Evolutionary conservation across 2,329 filamentous ascomycete species (phyloP), one percentile per base, ranked within the genome.

Genomic region (Diatrype stigma): DNA sequence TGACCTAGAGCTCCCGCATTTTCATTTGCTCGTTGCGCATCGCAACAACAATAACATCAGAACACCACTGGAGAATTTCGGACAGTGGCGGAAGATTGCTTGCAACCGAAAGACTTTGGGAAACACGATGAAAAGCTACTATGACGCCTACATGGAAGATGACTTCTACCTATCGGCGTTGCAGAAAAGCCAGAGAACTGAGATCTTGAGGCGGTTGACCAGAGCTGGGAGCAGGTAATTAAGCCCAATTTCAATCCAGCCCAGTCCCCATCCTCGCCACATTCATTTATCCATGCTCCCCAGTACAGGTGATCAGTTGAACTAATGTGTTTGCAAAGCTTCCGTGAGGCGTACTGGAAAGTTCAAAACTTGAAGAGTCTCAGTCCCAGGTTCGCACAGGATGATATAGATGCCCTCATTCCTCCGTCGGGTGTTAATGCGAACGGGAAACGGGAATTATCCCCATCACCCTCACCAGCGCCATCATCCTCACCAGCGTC

Each of bases 21-120:
- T 55, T 14, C 47, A 55, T 23, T 35, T 58, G 11, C 54, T 55
- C 3, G 21, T 56, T 14, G 17, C 50, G 6, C 16, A 37, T 37
- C 35, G 35, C 14, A 37, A 37, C 35, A 16, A n/a, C 14, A 17
- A 11, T 6, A n/a, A 7, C 12, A 37, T 37, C 35, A 37, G 17
- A 7, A 19, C 14, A 16, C 16, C 35, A 17, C 8, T 37, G 3
- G 35, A 16, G 16, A 16, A n/a, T n/a, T 7, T 7, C n/a, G 35
- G 5, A 16, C 12, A 16, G n/a, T 37, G 35, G 35, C 14, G 16
- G 35, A 37, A 37, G 16, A 7, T 17, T 37, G 14, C 35, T 16
- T 37, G 8, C 35, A 16, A 37, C n/a, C n/a, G 7, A n/a, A 37
- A 17, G 16, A 37, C 35, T 16, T 3, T 17, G 16, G 7, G 16